Conservation (phyloP, 192 early-diverging fungal species). For the Diversispora eburnea region DNA sequence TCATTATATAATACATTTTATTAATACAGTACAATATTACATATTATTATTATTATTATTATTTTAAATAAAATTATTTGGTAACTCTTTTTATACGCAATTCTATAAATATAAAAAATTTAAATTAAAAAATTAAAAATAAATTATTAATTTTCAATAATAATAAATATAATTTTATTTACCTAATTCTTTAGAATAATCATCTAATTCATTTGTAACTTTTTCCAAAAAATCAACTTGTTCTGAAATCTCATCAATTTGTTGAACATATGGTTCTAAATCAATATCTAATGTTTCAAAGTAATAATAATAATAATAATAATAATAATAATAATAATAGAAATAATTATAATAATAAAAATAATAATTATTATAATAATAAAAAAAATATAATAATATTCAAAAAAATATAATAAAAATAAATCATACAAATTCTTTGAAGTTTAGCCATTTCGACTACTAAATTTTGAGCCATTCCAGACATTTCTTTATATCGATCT, state of each 20-base stretch:
- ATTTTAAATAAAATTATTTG: too few relatives aligned
- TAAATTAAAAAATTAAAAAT: too few relatives aligned
- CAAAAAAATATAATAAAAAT: not conserved
- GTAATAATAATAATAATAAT: not conserved
- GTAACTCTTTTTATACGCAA: too few relatives aligned
- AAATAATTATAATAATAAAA: not conserved
- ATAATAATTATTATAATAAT: not conserved
- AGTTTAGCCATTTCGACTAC: conserved; percentile 43
- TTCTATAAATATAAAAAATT: too few relatives aligned
- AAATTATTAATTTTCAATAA: too few relatives aligned
- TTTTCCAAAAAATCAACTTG: conserved; percentile 43
- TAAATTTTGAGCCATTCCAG: conserved; percentile 40
- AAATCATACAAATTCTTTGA: conserved; percentile 37
- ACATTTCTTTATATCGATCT: conserved; percentile 41
- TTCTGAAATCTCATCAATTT: conserved; percentile 44
- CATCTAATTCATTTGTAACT: conserved; percentile 40
- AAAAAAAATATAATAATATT: not conserved
- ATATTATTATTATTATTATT: too few relatives aligned
- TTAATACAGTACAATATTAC: too few relatives aligned
- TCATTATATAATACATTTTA: too few relatives aligned
- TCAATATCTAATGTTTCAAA: conserved; percentile 31
- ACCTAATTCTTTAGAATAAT: conserved; percentile 45
- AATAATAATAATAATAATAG: not conserved
- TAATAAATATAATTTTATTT: not conserved
- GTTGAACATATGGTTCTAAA: conserved; percentile 42